Evolutionary conservation across 1,139 yeast species (phyloP).

Genomic region (Kurtzmaniella quercitrusa): DNA sequence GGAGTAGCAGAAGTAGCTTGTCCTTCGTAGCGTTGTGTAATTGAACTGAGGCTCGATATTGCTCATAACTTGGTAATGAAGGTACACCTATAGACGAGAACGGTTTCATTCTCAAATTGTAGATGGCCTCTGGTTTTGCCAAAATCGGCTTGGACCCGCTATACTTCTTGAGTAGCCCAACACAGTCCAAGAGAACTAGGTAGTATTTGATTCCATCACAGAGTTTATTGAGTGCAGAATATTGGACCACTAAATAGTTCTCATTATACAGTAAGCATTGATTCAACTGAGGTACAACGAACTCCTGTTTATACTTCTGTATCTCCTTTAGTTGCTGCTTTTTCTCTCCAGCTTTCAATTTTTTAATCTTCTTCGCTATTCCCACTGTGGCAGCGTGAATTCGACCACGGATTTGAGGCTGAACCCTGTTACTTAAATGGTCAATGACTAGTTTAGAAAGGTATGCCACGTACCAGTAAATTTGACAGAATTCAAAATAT

Average conservation of each 20-base stretch:
- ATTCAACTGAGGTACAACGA: conserved; percentile 20
- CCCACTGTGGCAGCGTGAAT: conserved; percentile 24
- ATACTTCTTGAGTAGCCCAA: conserved; percentile 23
- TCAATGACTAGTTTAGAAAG: conserved; percentile 45
- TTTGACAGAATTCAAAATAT: conserved; percentile 61
- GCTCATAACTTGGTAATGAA: conserved; percentile 46
- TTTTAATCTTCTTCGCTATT: conserved; percentile 46
- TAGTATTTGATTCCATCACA: conserved; percentile 21
- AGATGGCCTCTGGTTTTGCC: conserved; percentile 49
- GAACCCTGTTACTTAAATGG: conserved; percentile 47
- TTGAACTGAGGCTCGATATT: conserved; percentile 20
- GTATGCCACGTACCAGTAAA: conserved; percentile 65
- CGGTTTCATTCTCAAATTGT: conserved; percentile 70
- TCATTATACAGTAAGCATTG: conserved; percentile 13
- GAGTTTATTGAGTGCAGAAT: conserved; percentile 32
- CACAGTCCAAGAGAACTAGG: conserved; percentile 21
- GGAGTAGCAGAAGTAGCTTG: conserved; percentile 9
- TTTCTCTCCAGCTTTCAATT: conserved; percentile 41
- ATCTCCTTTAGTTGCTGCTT: conserved; percentile 28
- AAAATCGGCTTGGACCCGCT: conserved; percentile 33
- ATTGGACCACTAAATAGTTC: conserved; percentile 24
- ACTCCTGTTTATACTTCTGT: conserved; percentile 15
- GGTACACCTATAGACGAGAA: conserved; percentile 85
- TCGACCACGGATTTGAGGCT: conserved; percentile 31
- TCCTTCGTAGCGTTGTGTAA: conserved; percentile 8